Conservation (phyloP, 345 rosid genomes). For the Bruguiera sexangula region DNA sequence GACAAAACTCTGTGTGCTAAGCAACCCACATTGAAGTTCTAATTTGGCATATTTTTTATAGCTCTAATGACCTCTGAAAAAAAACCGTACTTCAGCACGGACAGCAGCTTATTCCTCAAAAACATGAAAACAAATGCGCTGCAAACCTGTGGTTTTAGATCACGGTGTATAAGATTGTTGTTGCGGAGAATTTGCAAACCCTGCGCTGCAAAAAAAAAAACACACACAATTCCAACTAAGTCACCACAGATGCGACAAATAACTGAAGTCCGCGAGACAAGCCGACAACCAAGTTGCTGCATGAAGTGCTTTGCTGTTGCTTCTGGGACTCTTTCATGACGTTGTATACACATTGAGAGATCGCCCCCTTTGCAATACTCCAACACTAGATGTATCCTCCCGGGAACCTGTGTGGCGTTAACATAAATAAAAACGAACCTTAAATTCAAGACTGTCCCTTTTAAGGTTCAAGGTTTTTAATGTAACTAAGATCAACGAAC, state of each 20-base stretch:
- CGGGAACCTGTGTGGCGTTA: constrained; percentile 50
- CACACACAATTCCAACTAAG: neutral
- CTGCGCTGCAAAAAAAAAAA: constrained; percentile 47
- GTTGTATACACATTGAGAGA: constrained; percentile 74
- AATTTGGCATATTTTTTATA: no score
- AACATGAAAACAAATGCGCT: constrained; percentile 10
- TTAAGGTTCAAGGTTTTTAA: neutral
- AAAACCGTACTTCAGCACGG: no score
- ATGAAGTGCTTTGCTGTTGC: constrained; percentile 82
- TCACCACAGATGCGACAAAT: neutral
- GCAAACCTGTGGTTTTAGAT: constrained; percentile 93
- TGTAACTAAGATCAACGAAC: constrained; percentile 27
- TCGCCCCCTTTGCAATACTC: constrained; percentile 96
- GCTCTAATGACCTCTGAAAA: no score
- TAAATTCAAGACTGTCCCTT: neutral
- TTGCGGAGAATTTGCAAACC: constrained; percentile 88
- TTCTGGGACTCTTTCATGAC: constrained; percentile 71
- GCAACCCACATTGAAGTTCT: no score
- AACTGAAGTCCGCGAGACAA: no score
- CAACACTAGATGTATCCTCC: constrained; percentile 79
- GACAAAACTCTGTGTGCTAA: no score
- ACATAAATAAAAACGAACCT: neutral
- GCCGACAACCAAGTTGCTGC: constrained; percentile 65
- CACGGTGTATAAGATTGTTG: constrained; percentile 91
- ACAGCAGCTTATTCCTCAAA: neutral